These are phyloP conservation scores for Penicillium sp. DNA, from an alignment of 2,329 filamentous ascomycete genomes.

Conservation along the genomic window DNA sequence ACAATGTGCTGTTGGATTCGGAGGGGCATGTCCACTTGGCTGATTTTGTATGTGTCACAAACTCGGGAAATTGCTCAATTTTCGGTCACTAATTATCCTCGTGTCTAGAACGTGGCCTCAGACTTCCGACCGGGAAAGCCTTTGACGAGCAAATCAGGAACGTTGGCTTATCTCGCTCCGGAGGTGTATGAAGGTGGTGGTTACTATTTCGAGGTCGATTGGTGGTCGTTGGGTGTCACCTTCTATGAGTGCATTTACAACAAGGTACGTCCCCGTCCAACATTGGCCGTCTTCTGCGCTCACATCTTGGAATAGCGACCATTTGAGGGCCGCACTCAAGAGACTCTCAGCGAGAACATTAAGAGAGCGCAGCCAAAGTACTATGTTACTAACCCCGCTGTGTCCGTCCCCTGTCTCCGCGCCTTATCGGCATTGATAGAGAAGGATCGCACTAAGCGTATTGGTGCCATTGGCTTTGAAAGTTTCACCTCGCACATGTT, in stretches of 20 bases:
- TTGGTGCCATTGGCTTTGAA: conserved; percentile 80
- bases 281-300: conserved; percentile 23
- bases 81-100: conserved; percentile 1
- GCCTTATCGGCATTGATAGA: conserved; percentile 84
- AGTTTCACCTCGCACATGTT: conserved; percentile 87
- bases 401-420: conserved; percentile 84
- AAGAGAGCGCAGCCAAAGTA: conserved; percentile 80
- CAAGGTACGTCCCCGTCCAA: conserved; percentile 61
- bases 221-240: conserved; percentile 98
- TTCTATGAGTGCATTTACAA: conserved; percentile 99
- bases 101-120: conserved; percentile 83
- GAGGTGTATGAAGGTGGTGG: conserved; percentile 92
- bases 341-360: conserved; percentile 77
- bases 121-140: conserved; percentile 81
- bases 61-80: conserved; percentile 11
- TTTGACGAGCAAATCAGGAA: conserved; percentile 94
- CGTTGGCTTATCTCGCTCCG: conserved; percentile 89
- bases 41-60: conserved; percentile 73
- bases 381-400: conserved; percentile 88
- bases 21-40: conserved; percentile 96
- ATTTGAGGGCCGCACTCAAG: conserved; percentile 87
- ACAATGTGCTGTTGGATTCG: conserved; percentile 84
- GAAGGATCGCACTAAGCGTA: conserved; percentile 74
- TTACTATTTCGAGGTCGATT: conserved; percentile 88
- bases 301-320: conserved; percentile 65